A percentile compares a stretch with the other conserved stretches of the same genome.
These are phyloP conservation scores for Canna indica DNA, from an alignment of 176 grass and related monocot genomes.

Conservation along the genomic window DNA sequence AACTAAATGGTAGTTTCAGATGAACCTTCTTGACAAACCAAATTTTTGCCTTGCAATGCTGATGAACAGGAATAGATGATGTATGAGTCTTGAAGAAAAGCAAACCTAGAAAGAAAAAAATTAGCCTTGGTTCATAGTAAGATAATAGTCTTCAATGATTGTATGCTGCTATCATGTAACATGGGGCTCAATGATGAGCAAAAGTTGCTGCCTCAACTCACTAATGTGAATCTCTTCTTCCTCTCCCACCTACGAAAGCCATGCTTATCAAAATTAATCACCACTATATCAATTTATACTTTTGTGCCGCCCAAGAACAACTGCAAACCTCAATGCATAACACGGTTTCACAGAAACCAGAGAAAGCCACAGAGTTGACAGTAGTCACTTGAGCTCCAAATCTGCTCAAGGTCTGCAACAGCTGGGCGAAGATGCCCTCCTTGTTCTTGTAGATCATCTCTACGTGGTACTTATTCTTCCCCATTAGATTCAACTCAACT, in stretches of 20 bases:
- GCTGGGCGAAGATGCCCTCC: constrained; percentile 42
- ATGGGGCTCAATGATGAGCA: constrained; percentile 44
- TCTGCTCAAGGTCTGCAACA: constrained; percentile 56
- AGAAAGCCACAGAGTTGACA: constrained; percentile 48
- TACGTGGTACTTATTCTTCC: constrained; percentile 47
- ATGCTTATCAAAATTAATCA: neutral
- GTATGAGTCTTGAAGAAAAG: too few species aligned
- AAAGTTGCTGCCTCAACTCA: constrained; percentile 42
- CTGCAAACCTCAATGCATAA: constrained; percentile 52
- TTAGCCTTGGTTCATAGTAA: too few species aligned
- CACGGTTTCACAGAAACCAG: constrained; percentile 41
- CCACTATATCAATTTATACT: neutral
- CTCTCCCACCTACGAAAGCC: constrained; percentile 46
- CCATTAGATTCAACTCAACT: constrained; percentile 47
- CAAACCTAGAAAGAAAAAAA: too few species aligned
- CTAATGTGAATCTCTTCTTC: constrained; percentile 43
- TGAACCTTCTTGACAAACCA: too few species aligned
- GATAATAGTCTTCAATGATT: too few species aligned
- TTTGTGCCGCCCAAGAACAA: neutral
- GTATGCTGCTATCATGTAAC: too few species aligned
- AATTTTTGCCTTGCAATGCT: too few species aligned
- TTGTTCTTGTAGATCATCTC: constrained; percentile 53
- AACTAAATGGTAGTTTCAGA: too few species aligned
- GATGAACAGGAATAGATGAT: too few species aligned
- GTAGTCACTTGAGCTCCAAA: constrained; percentile 40